Evolutionary conservation across 345 rosid species (phyloP).

Genomic region (Boechera stricta): DNA sequence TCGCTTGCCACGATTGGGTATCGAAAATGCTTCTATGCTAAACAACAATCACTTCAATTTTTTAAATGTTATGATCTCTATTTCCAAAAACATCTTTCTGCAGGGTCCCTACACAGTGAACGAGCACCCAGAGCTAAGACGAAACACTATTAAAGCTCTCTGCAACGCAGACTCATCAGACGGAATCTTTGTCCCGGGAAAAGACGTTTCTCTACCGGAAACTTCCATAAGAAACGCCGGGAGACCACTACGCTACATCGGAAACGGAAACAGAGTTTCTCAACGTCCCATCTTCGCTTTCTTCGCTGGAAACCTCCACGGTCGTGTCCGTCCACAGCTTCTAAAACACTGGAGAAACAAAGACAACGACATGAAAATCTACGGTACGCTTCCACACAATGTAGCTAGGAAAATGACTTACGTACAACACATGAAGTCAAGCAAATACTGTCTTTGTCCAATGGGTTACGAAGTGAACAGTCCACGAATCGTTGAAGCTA

Average conservation of each 20-base stretch:
- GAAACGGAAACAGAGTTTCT: slow-evolving; percentile 76
- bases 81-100: slow-evolving; percentile 4
- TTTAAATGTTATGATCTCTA: not conserved
- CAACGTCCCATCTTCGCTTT: slow-evolving; percentile 88
- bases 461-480: slow-evolving; percentile 96
- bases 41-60: not conserved
- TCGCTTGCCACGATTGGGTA: slow-evolving; percentile 99
- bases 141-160: slow-evolving; percentile 73
- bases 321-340: slow-evolving; percentile 80
- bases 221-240: slow-evolving; percentile 73
- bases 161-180: slow-evolving; percentile 89
- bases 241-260: slow-evolving; percentile 68
- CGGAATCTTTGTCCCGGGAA: slow-evolving; percentile 60
- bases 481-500: slow-evolving; percentile 86
- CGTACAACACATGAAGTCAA: slow-evolving; percentile 89
- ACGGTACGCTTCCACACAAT: slow-evolving; percentile 62
- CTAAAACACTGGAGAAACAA: slow-evolving; percentile 76
- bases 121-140: slow-evolving; percentile 64
- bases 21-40: slow-evolving; percentile 12
- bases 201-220: slow-evolving; percentile 88
- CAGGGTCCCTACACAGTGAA: slow-evolving; percentile 88
- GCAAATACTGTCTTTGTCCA: slow-evolving; percentile 84
- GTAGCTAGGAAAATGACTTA: slow-evolving; percentile 70
- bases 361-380: slow-evolving; percentile 81
- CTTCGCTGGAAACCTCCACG: slow-evolving; percentile 90